Base-by-base conservation (phyloP, 441 rosid species). In the Viola pubescens region DNA sequence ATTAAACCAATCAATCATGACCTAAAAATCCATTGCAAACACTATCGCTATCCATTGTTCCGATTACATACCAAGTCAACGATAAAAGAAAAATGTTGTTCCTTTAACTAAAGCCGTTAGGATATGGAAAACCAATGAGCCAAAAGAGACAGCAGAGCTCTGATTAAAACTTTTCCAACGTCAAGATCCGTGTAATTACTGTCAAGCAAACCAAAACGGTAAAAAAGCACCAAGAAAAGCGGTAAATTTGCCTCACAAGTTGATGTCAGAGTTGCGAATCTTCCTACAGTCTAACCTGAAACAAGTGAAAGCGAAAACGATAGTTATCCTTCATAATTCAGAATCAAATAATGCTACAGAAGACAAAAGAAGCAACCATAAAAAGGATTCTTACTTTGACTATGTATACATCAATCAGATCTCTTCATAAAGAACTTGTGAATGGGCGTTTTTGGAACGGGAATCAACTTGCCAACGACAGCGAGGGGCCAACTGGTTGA, bases 401-500 rank as follows among this genome's bases (percentile, higher is more conserved):
- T 14, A 48, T 56, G 58, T 49, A 49, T 46, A 46, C 45, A 66
- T 9, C 61, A 40, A 19, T 3, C 42, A 19, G 8, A 60, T 47
- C 68, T 68, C 54, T 76, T 70, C 16, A 70, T 62, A 54, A 88
- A 72, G 78, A 70, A 65, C 47, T 69, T 59, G 52, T 80, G 78
- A 11, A 80, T 52, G 0, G 95, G 91, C 45, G 87, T 83, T 55
- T 60, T 61, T 0, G 95, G 89, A 56, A 94, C 96, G 5, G 96
- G 95, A 54, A 94, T 77, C 52, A 77, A 71, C 68, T 94, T 89
- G 53, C 85, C 98, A 58, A 86, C 39, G 50, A 65, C 38, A 43
- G 88, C 98, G 37, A 94, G 83, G 0, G 98, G 98, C 98, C 98
- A 94, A 65, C 98, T 94, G 73, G 37, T 51, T 47, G n/a, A 19